A percentile compares a stretch with the other conserved stretches of the same genome.
phyloP scores from a whole-genome alignment of 768 basidiomycete species.

The Hygrophorus pudorinus region DNA sequence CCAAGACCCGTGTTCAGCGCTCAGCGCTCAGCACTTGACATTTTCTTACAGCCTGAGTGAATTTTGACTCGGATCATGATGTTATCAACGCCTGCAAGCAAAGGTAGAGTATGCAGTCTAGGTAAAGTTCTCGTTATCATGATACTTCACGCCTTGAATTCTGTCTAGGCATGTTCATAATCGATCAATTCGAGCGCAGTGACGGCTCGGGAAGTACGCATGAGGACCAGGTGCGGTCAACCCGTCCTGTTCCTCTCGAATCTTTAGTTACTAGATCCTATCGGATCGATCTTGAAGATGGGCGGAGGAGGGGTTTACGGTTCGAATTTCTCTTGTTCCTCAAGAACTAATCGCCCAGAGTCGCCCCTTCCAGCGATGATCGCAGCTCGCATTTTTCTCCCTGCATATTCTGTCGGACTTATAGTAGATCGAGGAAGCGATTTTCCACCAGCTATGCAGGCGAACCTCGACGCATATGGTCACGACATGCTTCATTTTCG shows the following conservation, averaged over 20 bases:
- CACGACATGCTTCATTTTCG: background rate
- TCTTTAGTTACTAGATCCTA: background rate
- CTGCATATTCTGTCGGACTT: background rate
- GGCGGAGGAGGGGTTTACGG: background rate
- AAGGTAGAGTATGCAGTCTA: too few relatives aligned
- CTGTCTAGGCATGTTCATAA: background rate
- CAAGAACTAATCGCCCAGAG: background rate
- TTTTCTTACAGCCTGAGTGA: too few relatives aligned
- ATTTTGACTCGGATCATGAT: too few relatives aligned
- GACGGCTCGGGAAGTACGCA: background rate
- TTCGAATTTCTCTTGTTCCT: background rate
- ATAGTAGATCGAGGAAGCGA: background rate
- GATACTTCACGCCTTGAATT: background rate
- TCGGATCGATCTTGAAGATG: background rate
- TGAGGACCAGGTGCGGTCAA: background rate
- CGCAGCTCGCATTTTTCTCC: background rate
- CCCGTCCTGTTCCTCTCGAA: background rate
- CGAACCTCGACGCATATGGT: background rate
- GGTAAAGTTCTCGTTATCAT: too few relatives aligned
- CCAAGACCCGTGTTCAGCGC: too few relatives aligned
- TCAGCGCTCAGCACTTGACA: too few relatives aligned
- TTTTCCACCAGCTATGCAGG: background rate
- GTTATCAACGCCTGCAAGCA: too few relatives aligned
- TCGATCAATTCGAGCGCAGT: background rate
- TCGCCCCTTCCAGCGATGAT: background rate